A percentile compares a stretch with the other conserved stretches of the same genome.
Evolutionary conservation across 768 basidiomycete species (phyloP).

Genomic region (Leccinum disarticulatum): DNA sequence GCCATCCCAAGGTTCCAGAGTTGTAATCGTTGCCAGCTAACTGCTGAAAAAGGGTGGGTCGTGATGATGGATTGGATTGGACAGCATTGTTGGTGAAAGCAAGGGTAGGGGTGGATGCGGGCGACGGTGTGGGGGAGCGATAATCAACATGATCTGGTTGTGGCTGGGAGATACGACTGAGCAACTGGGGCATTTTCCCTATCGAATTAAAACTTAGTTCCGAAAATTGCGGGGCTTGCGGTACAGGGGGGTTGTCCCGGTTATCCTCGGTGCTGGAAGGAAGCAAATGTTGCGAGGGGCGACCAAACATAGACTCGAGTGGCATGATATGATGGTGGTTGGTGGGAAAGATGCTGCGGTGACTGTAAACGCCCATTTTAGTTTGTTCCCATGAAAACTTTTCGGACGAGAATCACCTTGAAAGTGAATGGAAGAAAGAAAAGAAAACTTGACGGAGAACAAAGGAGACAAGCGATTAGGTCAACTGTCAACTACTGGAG

Average conservation of each 20-base stretch:
- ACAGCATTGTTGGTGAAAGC: neutral
- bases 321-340: slow-evolving; percentile 21
- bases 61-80: slow-evolving; percentile 13
- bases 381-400: slow-evolving; percentile 1
- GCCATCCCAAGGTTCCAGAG: neutral
- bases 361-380: slow-evolving; percentile 6
- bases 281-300: slow-evolving; percentile 26
- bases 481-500: slow-evolving; percentile 4
- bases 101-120: slow-evolving; percentile 10
- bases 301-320: slow-evolving; percentile 31
- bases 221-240: slow-evolving; percentile 33
- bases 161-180: slow-evolving; percentile 48
- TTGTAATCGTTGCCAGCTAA: slow-evolving; percentile 10
- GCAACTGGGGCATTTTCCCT: slow-evolving; percentile 51
- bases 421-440: neutral
- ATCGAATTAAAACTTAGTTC: slow-evolving; percentile 43
- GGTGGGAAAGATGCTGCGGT: slow-evolving; percentile 11
- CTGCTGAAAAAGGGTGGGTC: slow-evolving; percentile 25
- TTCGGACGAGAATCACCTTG: slow-evolving; percentile 16
- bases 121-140: slow-evolving; percentile 29
- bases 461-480: neutral
- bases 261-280: slow-evolving; percentile 7
- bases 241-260: slow-evolving; percentile 14
- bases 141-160: slow-evolving; percentile 27
- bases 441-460: neutral